These are phyloP conservation scores for Xylaria arbuscula DNA, from an alignment of 2,329 filamentous ascomycete species.

Conservation along the genomic window DNA sequence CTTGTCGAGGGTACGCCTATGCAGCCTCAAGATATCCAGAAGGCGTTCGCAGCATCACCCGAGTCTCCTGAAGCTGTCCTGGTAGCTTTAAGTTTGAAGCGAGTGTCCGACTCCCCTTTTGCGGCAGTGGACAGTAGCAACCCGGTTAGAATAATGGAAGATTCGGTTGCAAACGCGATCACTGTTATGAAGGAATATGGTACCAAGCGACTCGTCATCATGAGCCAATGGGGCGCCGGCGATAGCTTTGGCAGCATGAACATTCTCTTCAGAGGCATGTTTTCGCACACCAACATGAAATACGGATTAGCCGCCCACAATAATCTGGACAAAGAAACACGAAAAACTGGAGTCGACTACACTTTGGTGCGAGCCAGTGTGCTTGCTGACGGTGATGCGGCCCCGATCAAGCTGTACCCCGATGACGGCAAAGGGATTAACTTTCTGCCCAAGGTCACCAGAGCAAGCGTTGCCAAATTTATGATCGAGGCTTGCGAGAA, in stretches of 20 bases:
- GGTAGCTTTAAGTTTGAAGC: slow-evolving; percentile 60
- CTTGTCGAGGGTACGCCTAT: slow-evolving; percentile 54
- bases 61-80: slow-evolving; percentile 54
- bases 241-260: slow-evolving; percentile 57
- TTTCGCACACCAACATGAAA: slow-evolving; percentile 60
- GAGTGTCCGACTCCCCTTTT: slow-evolving; percentile 61
- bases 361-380: slow-evolving; percentile 60
- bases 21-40: slow-evolving; percentile 52
- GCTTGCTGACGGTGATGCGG: slow-evolving; percentile 54
- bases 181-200: slow-evolving; percentile 53
- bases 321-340: slow-evolving; percentile 56
- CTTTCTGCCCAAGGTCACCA: slow-evolving; percentile 53
- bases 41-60: slow-evolving; percentile 49
- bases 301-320: slow-evolving; percentile 61
- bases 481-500: slow-evolving; percentile 58
- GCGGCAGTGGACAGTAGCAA: slow-evolving; percentile 43
- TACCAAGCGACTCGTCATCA: slow-evolving; percentile 58
- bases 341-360: slow-evolving; percentile 50
- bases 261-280: slow-evolving; percentile 56
- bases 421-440: slow-evolving; percentile 56
- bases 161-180: slow-evolving; percentile 54
- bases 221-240: slow-evolving; percentile 63
- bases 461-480: slow-evolving; percentile 58
- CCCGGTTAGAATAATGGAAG: slow-evolving; percentile 51
- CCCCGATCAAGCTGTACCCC: slow-evolving; percentile 54